phyloP scores from a whole-genome alignment of 345 rosid genomes.

The Bretschneidera sinensis region DNA sequence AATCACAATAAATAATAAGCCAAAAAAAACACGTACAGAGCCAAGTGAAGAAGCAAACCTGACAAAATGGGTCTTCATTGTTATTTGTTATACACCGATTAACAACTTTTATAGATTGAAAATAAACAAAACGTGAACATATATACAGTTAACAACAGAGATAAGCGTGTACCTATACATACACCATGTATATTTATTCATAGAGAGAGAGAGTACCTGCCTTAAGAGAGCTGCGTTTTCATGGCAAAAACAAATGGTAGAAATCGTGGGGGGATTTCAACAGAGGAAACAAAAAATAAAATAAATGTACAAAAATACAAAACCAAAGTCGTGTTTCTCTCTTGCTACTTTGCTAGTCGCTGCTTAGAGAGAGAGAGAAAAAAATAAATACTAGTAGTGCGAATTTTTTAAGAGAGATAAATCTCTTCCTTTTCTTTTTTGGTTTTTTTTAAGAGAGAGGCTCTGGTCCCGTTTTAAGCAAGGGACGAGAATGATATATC shows the following conservation, averaged over 20 bases:
- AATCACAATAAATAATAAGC: neutral
- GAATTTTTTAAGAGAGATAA: too few species aligned
- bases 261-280: conserved; percentile 4
- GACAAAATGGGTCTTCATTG: conserved; percentile 26
- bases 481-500: neutral
- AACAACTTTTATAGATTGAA: conserved; percentile 18
- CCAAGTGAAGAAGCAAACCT: conserved; percentile 24
- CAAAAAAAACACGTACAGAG: conserved; percentile 24
- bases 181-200: neutral
- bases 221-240: conserved; percentile 25
- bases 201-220: conserved; percentile 20
- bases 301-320: neutral
- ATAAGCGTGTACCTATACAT: neutral
- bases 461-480: neutral
- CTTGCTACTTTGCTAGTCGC: neutral
- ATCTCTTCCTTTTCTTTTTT: neutral
- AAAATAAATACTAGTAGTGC: neutral
- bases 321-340: neutral
- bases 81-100: conserved; percentile 31
- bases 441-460: neutral
- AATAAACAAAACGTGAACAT: conserved; percentile 32
- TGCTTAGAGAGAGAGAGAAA: neutral
- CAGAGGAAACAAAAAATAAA: neutral
- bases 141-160: conserved; percentile 6
- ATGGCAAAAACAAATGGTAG: conserved; percentile 17